phyloP scores from a whole-genome alignment of 2,329 filamentous ascomycete species.

The Diaporthe destruens region DNA sequence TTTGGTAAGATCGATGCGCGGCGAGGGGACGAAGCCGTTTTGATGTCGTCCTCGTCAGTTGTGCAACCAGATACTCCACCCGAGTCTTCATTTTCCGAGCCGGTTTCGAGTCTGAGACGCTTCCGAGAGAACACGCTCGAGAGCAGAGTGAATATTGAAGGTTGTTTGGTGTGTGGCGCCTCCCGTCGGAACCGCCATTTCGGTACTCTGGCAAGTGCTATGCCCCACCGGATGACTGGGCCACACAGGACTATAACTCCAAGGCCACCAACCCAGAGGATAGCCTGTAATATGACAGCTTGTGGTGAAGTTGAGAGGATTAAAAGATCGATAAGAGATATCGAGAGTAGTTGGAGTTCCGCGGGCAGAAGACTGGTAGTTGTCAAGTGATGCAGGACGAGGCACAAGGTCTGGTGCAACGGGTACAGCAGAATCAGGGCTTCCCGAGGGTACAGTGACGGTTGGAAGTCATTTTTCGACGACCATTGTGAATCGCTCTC shows the following conservation, averaged over 20 bases:
- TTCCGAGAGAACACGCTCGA: constrained; percentile 48
- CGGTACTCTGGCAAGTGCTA: constrained; percentile 87
- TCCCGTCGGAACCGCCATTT: constrained; percentile 86
- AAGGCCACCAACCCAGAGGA: constrained; percentile 88
- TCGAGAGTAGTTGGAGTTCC: constrained; percentile 88
- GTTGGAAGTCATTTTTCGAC: constrained; percentile 44
- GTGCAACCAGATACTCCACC: constrained; percentile 49
- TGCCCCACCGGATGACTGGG: constrained; percentile 83
- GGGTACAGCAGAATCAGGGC: constrained; percentile 72
- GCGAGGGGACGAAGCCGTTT: constrained; percentile 1
- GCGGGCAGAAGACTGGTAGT: constrained; percentile 89
- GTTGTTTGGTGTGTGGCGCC: constrained; percentile 52
- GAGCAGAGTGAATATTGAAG: constrained; percentile 54
- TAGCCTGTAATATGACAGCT: constrained; percentile 83
- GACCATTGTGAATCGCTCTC: constrained; percentile 43
- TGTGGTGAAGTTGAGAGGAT: constrained; percentile 85
- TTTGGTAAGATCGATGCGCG: constrained; percentile 25
- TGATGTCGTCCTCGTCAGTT: constrained; percentile 47
- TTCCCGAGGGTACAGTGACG: constrained; percentile 46
- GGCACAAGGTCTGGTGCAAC: constrained; percentile 82
- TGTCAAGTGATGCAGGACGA: constrained; percentile 82
- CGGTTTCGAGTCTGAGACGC: constrained; percentile 49
- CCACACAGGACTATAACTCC: constrained; percentile 79
- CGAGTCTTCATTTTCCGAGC: constrained; percentile 49
- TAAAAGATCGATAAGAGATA: constrained; percentile 84